Evolutionary conservation across 192 early-diverging fungal genomes (phyloP).

Genomic region (Coemansia sp.): DNA sequence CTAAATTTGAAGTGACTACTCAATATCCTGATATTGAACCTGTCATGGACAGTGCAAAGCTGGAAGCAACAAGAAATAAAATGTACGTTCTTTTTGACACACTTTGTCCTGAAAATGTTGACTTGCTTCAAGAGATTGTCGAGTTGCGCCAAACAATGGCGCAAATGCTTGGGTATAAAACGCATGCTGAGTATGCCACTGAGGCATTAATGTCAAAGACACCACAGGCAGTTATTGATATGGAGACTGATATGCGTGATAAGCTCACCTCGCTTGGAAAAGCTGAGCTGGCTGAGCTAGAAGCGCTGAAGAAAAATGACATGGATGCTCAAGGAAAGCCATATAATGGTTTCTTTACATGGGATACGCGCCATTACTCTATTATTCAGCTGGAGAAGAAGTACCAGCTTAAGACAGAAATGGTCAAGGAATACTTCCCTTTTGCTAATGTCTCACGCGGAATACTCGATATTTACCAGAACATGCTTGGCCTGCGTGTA

Average conservation of each 20-base stretch:
- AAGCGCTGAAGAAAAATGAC: constrained; percentile 63
- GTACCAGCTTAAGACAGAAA: constrained; percentile 73
- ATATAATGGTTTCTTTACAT: constrained; percentile 64
- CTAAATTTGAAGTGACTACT: constrained; percentile 67
- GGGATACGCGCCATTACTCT: constrained; percentile 76
- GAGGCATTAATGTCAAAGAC: constrained; percentile 83
- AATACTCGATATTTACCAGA: constrained; percentile 73
- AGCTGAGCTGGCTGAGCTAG: constrained; percentile 59
- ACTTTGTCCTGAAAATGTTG: constrained; percentile 61
- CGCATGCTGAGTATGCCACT: constrained; percentile 68
- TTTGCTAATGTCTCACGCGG: constrained; percentile 61
- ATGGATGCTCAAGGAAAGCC: constrained; percentile 45
- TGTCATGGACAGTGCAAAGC: constrained; percentile 52
- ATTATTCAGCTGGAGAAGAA: constrained; percentile 68
- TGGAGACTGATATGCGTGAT: constrained; percentile 62
- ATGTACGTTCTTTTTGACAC: constrained; percentile 55
- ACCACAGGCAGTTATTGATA: constrained; percentile 60
- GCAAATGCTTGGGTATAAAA: constrained; percentile 65
- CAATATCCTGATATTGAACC: constrained; percentile 64
- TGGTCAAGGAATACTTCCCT: constrained; percentile 80
- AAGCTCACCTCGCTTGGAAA: constrained; percentile 59
- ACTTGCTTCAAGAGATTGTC: constrained; percentile 59
- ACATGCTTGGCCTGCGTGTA: constrained; percentile 68
- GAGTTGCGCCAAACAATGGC: constrained; percentile 55
- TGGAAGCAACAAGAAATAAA: constrained; percentile 55